Evolutionary conservation across 208 protist genomes (phyloP).

Genomic region (Tritrichomonas foetus): DNA sequence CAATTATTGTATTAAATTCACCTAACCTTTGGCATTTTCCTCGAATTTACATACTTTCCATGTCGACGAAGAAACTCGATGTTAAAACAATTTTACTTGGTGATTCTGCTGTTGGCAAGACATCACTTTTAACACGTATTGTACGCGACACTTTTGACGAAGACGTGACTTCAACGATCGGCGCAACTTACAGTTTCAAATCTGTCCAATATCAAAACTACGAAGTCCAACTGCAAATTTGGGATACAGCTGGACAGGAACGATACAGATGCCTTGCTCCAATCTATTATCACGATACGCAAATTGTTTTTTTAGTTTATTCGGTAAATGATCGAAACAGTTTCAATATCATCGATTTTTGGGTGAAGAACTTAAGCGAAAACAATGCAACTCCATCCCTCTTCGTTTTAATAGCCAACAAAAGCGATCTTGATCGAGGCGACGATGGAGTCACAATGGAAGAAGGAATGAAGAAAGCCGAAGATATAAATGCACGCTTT

Average conservation of each 20-base stretch:
- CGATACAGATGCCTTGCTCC: background rate
- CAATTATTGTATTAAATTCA: too few relatives aligned
- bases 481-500: background rate
- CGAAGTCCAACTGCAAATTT: background rate
- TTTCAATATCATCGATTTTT: background rate
- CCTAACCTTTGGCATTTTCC: too few relatives aligned
- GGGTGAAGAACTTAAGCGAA: background rate
- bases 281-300: background rate
- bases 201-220: background rate
- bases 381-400: background rate
- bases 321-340: background rate
- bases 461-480: background rate
- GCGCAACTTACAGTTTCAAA: background rate
- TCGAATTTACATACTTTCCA: too few relatives aligned
- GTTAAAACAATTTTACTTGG: background rate
- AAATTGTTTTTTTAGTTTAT: background rate
- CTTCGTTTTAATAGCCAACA: background rate
- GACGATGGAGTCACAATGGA: background rate
- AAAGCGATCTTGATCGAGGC: background rate
- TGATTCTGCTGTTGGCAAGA: conserved; percentile 48
- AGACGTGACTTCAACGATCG: background rate
- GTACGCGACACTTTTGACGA: conserved; percentile 32
- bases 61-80: too few relatives aligned
- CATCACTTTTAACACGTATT: conserved; percentile 44
- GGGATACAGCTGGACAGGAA: conserved; percentile 34